A percentile compares a stretch with the other conserved stretches of the same genome.
Evolutionary conservation across 805 yeast species (phyloP).

Genomic region (Peterozyma xylosa): DNA sequence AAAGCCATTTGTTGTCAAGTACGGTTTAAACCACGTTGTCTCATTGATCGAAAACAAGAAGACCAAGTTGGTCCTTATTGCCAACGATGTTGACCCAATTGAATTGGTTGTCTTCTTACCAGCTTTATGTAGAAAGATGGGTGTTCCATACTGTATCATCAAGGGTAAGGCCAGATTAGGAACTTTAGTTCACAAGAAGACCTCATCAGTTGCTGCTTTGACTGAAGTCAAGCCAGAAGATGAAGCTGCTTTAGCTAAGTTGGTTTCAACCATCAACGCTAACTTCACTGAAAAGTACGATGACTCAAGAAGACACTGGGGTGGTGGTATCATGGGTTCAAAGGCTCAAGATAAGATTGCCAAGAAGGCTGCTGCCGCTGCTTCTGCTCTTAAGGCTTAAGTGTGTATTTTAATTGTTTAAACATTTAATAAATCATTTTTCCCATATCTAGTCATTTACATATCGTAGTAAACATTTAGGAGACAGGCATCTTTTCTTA

Average conservation of each 20-base stretch:
- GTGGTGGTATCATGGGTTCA: constrained; percentile 98
- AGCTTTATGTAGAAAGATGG: constrained; percentile 98
- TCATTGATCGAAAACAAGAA: constrained; percentile 96
- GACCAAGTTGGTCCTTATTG: constrained; percentile 94
- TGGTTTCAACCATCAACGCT: constrained; percentile 87
- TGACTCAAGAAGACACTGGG: constrained; percentile 98
- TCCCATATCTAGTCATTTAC: neutral
- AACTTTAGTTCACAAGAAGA: constrained; percentile 94
- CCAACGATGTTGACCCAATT: constrained; percentile 98
- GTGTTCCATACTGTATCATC: constrained; percentile 97
- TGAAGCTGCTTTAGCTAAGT: constrained; percentile 88
- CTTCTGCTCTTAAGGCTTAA: constrained; percentile 10
- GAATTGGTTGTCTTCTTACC: constrained; percentile 97
- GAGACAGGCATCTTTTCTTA: no score
- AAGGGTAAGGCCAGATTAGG: constrained; percentile 99
- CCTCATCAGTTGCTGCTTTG: constrained; percentile 94
- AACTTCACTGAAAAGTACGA: constrained; percentile 93
- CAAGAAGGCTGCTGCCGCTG: constrained; percentile 52
- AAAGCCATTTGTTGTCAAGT: constrained; percentile 95
- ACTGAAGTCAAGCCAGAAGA: constrained; percentile 94
- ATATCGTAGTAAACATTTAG: no score
- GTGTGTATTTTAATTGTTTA: neutral
- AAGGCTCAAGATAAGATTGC: constrained; percentile 84
- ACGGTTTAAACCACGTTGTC: constrained; percentile 99
- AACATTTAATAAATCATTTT: neutral